Base-by-base conservation (phyloP, 768 basidiomycete species). In the Leccinum obscurum region DNA sequence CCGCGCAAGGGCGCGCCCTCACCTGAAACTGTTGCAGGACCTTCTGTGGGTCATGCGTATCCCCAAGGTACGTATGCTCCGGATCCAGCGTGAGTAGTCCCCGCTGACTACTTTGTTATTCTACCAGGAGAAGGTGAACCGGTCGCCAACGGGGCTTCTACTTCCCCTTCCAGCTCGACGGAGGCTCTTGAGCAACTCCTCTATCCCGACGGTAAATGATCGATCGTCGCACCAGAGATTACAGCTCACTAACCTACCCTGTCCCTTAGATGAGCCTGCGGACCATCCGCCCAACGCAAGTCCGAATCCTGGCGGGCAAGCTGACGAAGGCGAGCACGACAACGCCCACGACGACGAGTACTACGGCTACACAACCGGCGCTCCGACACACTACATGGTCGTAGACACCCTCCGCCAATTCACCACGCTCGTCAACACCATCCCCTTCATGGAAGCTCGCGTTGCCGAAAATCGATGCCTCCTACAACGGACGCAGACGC, bases 391-490 rank as follows among this genome's bases (percentile, higher is more conserved):
- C 51, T 51, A 69, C 52, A 66, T 64, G 66, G 62, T 72, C 32
- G 54, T 72, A 51, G 73, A 75, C 15, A 39, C 62, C 52, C 72
- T 73, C n/a, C 69, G 72, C 14, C 61, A 62, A 57, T 64, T 66
- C 56, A 73, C 72, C 17, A 56, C 34, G 1, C 65, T 73, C 44
- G 62, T 63, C 34, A 61, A 75, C 41, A 48, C 34, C 8, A 52
- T 64, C 26, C 72, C 70, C 3, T 30, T 32, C n/a, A 63, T 70
- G 52, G 59, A 70, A 20, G 28, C 53, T 10, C 58, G 63, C 46
- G 39, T 74, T 32, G 66, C 62, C 34, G 72, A 73, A 51, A 44
- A 41, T 22, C 55, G 57, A 24, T 55, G 56, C 14, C 54, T 75
- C 26, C 58, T 72, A 8, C 53, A 56, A 8, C 72, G 66, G 2